Percentiles rank a stretch among this genome's conserved stretches.
phyloP scores from a whole-genome alignment of 202 grass and related monocot genomes.

The Schoenoplectus tabernaemontani region DNA sequence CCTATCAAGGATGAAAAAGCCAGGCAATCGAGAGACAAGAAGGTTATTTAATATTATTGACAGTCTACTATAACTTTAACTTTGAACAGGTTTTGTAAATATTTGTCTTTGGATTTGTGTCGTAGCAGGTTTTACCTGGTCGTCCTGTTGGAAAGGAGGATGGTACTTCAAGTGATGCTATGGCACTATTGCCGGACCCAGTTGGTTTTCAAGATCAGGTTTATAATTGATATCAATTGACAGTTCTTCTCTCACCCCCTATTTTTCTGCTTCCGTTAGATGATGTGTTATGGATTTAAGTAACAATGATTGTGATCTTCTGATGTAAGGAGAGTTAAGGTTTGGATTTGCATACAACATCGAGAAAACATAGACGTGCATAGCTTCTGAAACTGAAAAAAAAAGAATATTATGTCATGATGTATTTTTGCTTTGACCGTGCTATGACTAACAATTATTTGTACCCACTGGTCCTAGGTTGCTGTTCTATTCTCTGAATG shows the following conservation, averaged over 20 bases:
- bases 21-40: slow-evolving; percentile 55
- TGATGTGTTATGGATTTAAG: background rate
- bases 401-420: background rate
- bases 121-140: slow-evolving; percentile 49
- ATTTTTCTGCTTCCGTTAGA: too few species aligned
- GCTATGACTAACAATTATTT: background rate
- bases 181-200: slow-evolving; percentile 37
- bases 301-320: background rate
- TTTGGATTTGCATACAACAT: background rate
- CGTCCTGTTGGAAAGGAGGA: slow-evolving; percentile 54
- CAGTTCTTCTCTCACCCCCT: too few species aligned
- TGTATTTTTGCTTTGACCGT: background rate
- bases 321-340: background rate
- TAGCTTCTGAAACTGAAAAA: slow-evolving; percentile 1
- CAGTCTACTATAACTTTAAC: slow-evolving; percentile 12
- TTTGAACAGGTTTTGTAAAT: background rate
- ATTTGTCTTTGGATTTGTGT: slow-evolving; percentile 22
- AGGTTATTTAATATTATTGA: slow-evolving; percentile 27
- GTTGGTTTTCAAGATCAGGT: slow-evolving; percentile 90
- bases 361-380: background rate
- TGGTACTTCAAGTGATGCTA: slow-evolving; percentile 37
- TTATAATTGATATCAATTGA: background rate
- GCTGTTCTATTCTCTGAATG: slow-evolving; percentile 70
- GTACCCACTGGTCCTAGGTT: slow-evolving; percentile 35
- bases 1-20: slow-evolving; percentile 76